These are phyloP conservation scores for Aspergillus tanneri DNA, from an alignment of 2,329 filamentous ascomycete genomes.

Conservation along the genomic window DNA sequence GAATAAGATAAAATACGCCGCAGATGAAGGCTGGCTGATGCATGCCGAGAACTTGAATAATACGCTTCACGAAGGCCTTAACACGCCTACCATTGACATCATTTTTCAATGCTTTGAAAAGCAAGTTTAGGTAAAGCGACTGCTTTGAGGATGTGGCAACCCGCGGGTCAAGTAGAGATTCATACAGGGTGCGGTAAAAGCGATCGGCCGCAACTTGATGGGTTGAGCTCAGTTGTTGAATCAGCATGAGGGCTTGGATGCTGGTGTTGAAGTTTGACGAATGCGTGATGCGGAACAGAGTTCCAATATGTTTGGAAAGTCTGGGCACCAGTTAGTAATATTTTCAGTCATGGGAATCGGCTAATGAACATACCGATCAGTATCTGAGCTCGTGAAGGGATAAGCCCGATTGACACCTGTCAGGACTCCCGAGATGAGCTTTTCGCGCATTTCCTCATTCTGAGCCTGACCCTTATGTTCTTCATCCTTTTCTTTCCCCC, in stretches of 20 bases:
- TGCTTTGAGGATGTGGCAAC: conserved; percentile 91
- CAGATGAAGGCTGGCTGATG: conserved; percentile 93
- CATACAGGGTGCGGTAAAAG: conserved; percentile 94
- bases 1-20: conserved; percentile 84
- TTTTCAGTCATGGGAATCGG: not conserved
- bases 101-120: conserved; percentile 83
- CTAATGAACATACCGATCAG: conserved; percentile 59
- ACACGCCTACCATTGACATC: conserved; percentile 89
- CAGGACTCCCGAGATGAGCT: conserved; percentile 85
- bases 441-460: conserved; percentile 76
- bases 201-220: conserved; percentile 82
- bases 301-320: conserved; percentile 86
- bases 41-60: conserved; percentile 81
- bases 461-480: conserved; percentile 39
- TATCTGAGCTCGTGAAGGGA: conserved; percentile 82
- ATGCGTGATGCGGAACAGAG: conserved; percentile 92
- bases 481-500: conserved; percentile 50
- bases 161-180: conserved; percentile 87
- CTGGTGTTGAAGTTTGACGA: conserved; percentile 99
- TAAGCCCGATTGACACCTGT: conserved; percentile 95
- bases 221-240: conserved; percentile 82
- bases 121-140: conserved; percentile 86
- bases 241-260: conserved; percentile 89
- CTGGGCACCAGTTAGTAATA: conserved; percentile 42
- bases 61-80: conserved; percentile 91